Conservation (phyloP, 306 rosid species). For the Lotus japonicus region DNA sequence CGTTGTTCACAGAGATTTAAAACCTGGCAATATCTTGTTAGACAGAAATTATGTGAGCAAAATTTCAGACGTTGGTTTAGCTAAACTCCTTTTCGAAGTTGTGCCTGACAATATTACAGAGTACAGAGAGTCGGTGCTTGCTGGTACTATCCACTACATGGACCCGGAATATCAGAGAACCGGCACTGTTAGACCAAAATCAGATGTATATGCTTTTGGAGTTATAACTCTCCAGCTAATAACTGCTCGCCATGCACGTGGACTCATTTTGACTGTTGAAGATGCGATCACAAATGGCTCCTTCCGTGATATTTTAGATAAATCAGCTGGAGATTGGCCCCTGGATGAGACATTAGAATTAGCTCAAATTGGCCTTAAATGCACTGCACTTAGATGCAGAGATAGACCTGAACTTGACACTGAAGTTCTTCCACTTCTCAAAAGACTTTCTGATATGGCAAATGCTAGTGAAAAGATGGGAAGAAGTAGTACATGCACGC, state of each 20-base stretch:
- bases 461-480: conserved; percentile 41
- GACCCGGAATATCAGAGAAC: conserved; percentile 98
- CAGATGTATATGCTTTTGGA: conserved; percentile 87
- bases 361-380: conserved; percentile 57
- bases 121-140: conserved; percentile 71
- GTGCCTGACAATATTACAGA: conserved; percentile 83
- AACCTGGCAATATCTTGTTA: conserved; percentile 86
- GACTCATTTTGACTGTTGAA: conserved; percentile 49
- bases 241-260: conserved; percentile 61
- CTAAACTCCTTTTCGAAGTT: conserved; percentile 62
- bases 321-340: conserved; percentile 83
- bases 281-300: conserved; percentile 58
- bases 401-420: conserved; percentile 93
- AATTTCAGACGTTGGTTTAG: conserved; percentile 85
- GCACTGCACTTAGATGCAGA: conserved; percentile 80
- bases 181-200: conserved; percentile 85
- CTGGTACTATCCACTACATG: conserved; percentile 91
- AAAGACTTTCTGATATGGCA: conserved; percentile 49
- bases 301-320: conserved; percentile 50
- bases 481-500: conserved; percentile 30
- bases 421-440: conserved; percentile 79
- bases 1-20: conserved; percentile 85
- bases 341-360: conserved; percentile 60
- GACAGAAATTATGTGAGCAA: conserved; percentile 80
- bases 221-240: conserved; percentile 68